Evolutionary conservation across 805 yeast species (phyloP).

Genomic region (Crinitomyces ghanaensis): DNA sequence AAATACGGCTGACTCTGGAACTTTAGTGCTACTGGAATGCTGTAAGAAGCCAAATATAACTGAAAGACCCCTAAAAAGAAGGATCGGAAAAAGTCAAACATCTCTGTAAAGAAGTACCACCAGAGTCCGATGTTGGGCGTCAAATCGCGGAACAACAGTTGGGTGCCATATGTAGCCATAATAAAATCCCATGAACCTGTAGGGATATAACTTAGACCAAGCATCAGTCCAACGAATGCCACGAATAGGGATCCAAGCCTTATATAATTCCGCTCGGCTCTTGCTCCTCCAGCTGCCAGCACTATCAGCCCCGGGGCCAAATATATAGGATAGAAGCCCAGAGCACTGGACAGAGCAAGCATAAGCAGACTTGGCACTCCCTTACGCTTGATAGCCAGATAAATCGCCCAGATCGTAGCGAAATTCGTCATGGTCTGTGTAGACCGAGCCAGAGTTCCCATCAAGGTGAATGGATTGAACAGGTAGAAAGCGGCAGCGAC

Average conservation of each 20-base stretch:
- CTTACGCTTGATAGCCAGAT: slow-evolving; percentile 33
- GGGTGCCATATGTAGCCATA: slow-evolving; percentile 40
- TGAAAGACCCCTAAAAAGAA: slow-evolving; percentile 81
- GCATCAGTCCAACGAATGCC: slow-evolving; percentile 5
- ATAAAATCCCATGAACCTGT: slow-evolving; percentile 32
- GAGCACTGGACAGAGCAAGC: slow-evolving; percentile 52
- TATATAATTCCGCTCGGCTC: slow-evolving; percentile 6
- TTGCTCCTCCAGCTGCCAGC: slow-evolving; percentile 6
- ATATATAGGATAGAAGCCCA: slow-evolving; percentile 52
- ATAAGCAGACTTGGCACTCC: slow-evolving; percentile 36
- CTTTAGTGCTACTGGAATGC: slow-evolving; percentile 64
- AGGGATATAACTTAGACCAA: slow-evolving; percentile 17
- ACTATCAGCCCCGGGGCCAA: slow-evolving; percentile 47
- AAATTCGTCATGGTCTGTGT: slow-evolving; percentile 51
- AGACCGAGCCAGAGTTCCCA: slow-evolving; percentile 59
- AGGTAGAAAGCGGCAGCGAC: slow-evolving; percentile 53
- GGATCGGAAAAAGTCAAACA: slow-evolving; percentile 78
- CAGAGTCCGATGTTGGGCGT: slow-evolving; percentile 89
- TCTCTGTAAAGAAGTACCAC: slow-evolving; percentile 98
- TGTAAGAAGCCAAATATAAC: slow-evolving; percentile 52
- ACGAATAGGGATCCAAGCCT: slow-evolving; percentile 12
- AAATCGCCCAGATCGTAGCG: slow-evolving; percentile 38
- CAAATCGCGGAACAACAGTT: slow-evolving; percentile 51
- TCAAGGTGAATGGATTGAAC: slow-evolving; percentile 68
- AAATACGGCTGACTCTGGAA: slow-evolving; percentile 49